A percentile compares a stretch with the other conserved stretches of the same genome.
Evolutionary conservation across 2,329 filamentous ascomycete genomes (phyloP).

Genomic region (Geoglossum cookeanum): DNA sequence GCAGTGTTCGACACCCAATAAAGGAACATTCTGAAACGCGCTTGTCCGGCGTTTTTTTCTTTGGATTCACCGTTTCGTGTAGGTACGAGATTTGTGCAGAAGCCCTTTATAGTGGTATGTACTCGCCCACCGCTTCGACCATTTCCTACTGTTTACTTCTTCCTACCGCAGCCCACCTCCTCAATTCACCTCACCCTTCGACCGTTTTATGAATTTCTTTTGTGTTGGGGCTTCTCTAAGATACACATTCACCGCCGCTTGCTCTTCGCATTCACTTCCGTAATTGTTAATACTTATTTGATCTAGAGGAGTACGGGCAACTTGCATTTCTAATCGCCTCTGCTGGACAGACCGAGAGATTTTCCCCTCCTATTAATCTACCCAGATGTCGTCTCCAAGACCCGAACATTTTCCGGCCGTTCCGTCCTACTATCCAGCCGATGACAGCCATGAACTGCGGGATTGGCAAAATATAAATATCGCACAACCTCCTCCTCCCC

Average conservation of each 20-base stretch:
- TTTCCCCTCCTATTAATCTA: slow-evolving; percentile 14
- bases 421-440: slow-evolving; percentile 20
- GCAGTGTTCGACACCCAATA: neutral
- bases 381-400: slow-evolving; percentile 17
- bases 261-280: neutral
- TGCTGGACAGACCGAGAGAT: slow-evolving; percentile 16
- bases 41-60: neutral
- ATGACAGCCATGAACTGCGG: neutral
- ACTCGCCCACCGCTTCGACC: neutral
- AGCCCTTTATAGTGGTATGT: neutral
- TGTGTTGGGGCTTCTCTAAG: neutral
- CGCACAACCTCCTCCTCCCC: slow-evolving; percentile 23
- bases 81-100: neutral
- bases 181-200: neutral
- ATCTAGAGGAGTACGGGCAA: neutral
- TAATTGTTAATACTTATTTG: slow-evolving; percentile 1
- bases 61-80: neutral
- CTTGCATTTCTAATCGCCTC: slow-evolving; percentile 12
- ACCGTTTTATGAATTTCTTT: slow-evolving; percentile 2
- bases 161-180: neutral
- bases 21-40: slow-evolving; percentile 2
- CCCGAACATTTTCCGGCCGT: slow-evolving; percentile 8
- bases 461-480: slow-evolving; percentile 7
- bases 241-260: neutral
- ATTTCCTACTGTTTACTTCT: slow-evolving; percentile 1